Conservation (phyloP, 2,329 filamentous ascomycete genomes). For the Zalaria obscura region DNA sequence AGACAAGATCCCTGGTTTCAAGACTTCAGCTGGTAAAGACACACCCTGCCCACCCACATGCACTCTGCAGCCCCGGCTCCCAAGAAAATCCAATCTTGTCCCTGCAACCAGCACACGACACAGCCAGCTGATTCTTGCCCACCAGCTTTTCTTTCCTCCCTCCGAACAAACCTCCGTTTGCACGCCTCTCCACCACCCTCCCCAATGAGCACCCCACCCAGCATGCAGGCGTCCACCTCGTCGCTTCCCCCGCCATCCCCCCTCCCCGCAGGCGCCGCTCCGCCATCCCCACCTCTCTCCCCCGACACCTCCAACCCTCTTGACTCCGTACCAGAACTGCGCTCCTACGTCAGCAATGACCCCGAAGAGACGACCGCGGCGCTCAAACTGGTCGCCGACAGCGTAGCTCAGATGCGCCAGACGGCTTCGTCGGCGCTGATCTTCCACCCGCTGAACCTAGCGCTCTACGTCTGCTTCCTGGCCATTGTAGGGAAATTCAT, state of each 20-base stretch:
- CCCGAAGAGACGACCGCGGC: conserved; percentile 51
- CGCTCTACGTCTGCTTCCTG: conserved; percentile 22
- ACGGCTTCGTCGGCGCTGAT: conserved; percentile 48
- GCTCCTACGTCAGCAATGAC: conserved; percentile 37
- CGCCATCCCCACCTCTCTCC: conserved; percentile 8
- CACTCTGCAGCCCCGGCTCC: no score
- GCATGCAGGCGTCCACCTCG: conserved; percentile 27
- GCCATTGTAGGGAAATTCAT: conserved; percentile 25
- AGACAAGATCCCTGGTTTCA: conserved; percentile 17
- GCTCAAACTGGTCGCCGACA: conserved; percentile 64
- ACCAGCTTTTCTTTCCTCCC: conserved; percentile 68
- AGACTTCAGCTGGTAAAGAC: conserved; percentile 18
- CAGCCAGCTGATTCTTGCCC: conserved; percentile 5
- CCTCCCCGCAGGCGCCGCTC: conserved; percentile 20
- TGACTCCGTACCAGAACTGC: conserved; percentile 48
- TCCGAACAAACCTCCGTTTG: conserved; percentile 67
- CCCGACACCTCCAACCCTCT: conserved; percentile 23
- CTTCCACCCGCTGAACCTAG: conserved; percentile 41
- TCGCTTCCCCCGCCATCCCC: conserved; percentile 38
- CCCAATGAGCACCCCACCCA: conserved; percentile 51
- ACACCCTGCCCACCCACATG: no score
- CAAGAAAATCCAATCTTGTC: no score
- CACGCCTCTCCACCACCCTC: conserved; percentile 41
- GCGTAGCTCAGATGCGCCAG: conserved; percentile 69
- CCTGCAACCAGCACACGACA: no score